Conservation (phyloP, 805 yeast species). For the Kazachstania africana region DNA sequence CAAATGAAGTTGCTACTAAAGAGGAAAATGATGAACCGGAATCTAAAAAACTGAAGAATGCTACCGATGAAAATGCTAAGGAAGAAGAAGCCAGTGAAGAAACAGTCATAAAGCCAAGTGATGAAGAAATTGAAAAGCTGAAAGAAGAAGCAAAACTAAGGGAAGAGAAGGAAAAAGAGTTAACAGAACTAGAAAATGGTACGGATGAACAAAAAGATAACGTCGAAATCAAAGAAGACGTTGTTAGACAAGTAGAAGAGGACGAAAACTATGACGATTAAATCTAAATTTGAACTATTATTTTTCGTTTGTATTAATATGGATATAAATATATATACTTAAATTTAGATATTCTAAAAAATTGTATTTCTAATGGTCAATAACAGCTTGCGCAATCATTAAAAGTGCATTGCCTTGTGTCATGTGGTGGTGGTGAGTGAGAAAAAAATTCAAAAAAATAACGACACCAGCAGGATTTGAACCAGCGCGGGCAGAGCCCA, state of each 20-base stretch:
- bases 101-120: conserved; percentile 25
- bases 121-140: conserved; percentile 29
- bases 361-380: too few species aligned
- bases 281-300: too few species aligned
- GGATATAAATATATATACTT: too few species aligned
- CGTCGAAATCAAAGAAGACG: conserved; percentile 13
- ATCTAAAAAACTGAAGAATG: not conserved
- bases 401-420: too few species aligned
- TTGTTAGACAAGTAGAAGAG: conserved; percentile 31
- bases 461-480: conserved; percentile 7
- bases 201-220: conserved; percentile 4
- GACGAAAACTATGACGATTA: conserved; percentile 37
- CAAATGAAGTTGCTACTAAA: not conserved
- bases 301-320: too few species aligned
- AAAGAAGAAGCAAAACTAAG: conserved; percentile 31
- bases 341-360: too few species aligned
- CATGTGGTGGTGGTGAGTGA: too few species aligned
- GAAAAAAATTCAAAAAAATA: conserved; percentile 1
- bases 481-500: conserved; percentile 8
- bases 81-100: conserved; percentile 2
- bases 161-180: conserved; percentile 22
- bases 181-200: conserved; percentile 2
- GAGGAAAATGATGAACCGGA: conserved; percentile 1
- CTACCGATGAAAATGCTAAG: conserved; percentile 1
- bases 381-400: too few species aligned